Percentiles rank a stretch among this genome's conserved stretches.
phyloP scores from a whole-genome alignment of 371 early-diverging fungal genomes.

The Rhizopus arrhizus region DNA sequence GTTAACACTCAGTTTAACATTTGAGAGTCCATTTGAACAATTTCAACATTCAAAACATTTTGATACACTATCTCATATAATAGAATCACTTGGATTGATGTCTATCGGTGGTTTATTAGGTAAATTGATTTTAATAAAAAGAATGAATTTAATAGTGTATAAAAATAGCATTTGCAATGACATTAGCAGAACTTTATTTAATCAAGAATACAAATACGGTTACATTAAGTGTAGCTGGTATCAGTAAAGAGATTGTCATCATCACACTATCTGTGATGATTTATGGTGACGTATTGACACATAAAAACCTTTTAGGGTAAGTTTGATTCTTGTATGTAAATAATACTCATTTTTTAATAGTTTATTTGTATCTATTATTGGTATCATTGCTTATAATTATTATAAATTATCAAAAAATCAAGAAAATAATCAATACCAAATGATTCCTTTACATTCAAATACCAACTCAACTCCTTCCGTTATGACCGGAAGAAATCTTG shows the following conservation, averaged over 20 bases:
- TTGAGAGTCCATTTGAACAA: conserved; percentile 62
- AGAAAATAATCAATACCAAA: conserved; percentile 30
- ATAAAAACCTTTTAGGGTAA: conserved; percentile 54
- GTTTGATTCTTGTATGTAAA: neutral
- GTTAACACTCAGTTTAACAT: conserved; percentile 46
- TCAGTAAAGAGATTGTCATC: conserved; percentile 71
- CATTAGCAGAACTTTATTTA: conserved; percentile 77
- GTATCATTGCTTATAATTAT: conserved; percentile 63
- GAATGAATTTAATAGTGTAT: neutral
- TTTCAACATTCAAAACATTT: conserved; percentile 53
- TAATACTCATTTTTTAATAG: conserved; percentile 26
- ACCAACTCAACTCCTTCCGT: neutral
- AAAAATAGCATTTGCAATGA: conserved; percentile 78
- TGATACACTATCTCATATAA: conserved; percentile 37
- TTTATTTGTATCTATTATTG: conserved; percentile 59
- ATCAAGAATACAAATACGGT: conserved; percentile 83
- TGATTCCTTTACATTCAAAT: conserved; percentile 29
- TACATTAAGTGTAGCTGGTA: conserved; percentile 87
- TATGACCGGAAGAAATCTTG: conserved; percentile 14
- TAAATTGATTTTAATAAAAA: conserved; percentile 13
- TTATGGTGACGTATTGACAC: conserved; percentile 57
- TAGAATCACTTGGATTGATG: conserved; percentile 57
- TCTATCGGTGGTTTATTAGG: conserved; percentile 72
- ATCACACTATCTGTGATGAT: conserved; percentile 54
- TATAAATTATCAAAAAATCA: conserved; percentile 49